A percentile compares a stretch with the other conserved stretches of the same genome.
Evolutionary conservation across 1,139 yeast genomes (phyloP).

Genomic region (Pichia sp.): DNA sequence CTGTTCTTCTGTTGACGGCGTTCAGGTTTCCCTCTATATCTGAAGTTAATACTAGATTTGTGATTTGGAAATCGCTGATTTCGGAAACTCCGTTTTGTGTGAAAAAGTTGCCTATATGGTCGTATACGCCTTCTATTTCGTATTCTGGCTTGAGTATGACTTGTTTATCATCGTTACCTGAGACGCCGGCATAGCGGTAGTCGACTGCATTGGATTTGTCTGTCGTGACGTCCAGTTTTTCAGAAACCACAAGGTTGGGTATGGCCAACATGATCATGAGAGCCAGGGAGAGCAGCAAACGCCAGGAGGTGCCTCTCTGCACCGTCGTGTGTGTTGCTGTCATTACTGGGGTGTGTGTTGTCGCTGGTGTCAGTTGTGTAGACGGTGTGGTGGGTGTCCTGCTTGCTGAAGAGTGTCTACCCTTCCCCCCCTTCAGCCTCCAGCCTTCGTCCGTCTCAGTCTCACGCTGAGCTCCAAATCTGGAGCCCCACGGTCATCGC

Average conservation of each 20-base stretch:
- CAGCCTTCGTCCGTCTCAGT: no score
- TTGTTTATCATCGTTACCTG: neutral
- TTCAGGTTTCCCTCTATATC: slow-evolving; percentile 90
- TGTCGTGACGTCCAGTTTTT: neutral
- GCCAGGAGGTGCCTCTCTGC: neutral
- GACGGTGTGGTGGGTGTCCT: no score
- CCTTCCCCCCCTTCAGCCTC: no score
- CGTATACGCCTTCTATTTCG: neutral
- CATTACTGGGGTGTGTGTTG: neutral
- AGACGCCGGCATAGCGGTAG: no score
- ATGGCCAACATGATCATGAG: neutral
- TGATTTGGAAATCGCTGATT: slow-evolving; percentile 51
- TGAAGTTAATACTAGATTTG: slow-evolving; percentile 65
- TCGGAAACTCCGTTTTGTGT: slow-evolving; percentile 9
- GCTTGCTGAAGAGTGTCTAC: no score
- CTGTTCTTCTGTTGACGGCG: slow-evolving; percentile 76
- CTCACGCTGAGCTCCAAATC: neutral
- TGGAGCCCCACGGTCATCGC: neutral
- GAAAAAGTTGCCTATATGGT: slow-evolving; percentile 8
- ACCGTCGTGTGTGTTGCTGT: neutral
- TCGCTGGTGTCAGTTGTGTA: neutral
- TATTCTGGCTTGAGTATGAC: slow-evolving; percentile 8
- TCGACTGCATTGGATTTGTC: neutral
- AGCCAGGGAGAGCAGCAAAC: neutral
- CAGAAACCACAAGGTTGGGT: neutral